These are phyloP conservation scores for Apiospora aurea DNA, from an alignment of 2,329 filamentous ascomycete genomes.

Conservation along the genomic window DNA sequence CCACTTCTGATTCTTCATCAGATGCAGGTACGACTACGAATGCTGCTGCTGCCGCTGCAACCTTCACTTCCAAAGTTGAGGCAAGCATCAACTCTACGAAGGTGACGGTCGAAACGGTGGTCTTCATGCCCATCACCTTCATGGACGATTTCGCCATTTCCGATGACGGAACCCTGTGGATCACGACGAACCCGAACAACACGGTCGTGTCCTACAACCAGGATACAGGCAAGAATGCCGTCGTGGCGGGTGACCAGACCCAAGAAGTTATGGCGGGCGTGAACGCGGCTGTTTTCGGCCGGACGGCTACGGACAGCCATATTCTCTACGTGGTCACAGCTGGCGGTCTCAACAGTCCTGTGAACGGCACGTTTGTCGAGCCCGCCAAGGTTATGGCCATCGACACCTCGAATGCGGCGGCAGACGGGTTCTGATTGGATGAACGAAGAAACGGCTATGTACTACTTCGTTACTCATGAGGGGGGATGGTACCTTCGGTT, in stretches of 20 bases:
- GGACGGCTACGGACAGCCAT: slow-evolving; percentile 28
- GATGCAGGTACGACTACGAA: neutral
- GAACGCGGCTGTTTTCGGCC: slow-evolving; percentile 33
- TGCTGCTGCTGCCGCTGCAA: neutral
- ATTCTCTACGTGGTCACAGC: slow-evolving; percentile 35
- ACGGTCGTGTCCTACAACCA: slow-evolving; percentile 15
- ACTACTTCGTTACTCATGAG: neutral
- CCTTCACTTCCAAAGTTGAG: neutral
- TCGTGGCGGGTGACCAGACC: slow-evolving; percentile 26
- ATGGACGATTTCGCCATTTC: slow-evolving; percentile 21
- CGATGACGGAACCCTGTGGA: neutral
- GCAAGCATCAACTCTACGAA: neutral
- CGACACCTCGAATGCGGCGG: slow-evolving; percentile 25
- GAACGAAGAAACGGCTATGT: neutral
- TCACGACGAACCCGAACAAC: slow-evolving; percentile 24
- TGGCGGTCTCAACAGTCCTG: slow-evolving; percentile 29
- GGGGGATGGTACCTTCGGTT: neutral
- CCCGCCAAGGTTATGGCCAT: slow-evolving; percentile 36
- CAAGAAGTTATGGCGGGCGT: slow-evolving; percentile 32
- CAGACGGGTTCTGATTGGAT: neutral
- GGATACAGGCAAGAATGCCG: neutral
- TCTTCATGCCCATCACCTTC: neutral
- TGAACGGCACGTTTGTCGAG: slow-evolving; percentile 36
- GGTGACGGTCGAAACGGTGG: neutral
- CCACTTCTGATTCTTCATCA: neutral